Base-by-base conservation (phyloP, 768 basidiomycete genomes). In the Suillus variegatus region DNA sequence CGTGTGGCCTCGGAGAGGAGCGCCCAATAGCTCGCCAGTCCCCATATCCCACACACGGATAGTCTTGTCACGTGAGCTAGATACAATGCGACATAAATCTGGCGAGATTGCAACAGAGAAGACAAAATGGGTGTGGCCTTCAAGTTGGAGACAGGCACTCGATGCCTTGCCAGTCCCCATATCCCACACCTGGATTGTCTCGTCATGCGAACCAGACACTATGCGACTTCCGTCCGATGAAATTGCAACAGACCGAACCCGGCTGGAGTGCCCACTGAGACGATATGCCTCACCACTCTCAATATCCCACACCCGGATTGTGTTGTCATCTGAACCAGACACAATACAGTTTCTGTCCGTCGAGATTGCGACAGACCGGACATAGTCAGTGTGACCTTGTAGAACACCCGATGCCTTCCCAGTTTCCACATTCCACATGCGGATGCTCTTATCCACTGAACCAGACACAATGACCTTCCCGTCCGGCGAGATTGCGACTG, bases 381-480 rank as follows among this genome's bases (percentile, higher is more conserved):
- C 20, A 46, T 12, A 4, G 10, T n/a, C 0, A 46, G 44, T 4
- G 20, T 46, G 20, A 9, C 44, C 44, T n/a, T 46, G 44, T 1
- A 46, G 44, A 46, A 4, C 4, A n/a, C 44, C 18, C 20, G 4
- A 4, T n/a, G 44, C 44, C 4, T n/a, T 9, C 1, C 44, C 44
- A n/a, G 44, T n/a, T 10, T n/a, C 9, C 1, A 1, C 20, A 46
- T 46, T 10, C 44, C 44, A 46, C 44, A 46, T 10, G 9, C 3
- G 22, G 8, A 22, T 25, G 47, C 22, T 49, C 47, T 14, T 10
- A 8, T 69, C 68, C 1, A 0, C 35, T n/a, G 68, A 68, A 54
- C 57, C 63, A 20, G 67, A 68, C 25, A 65, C 63, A 18, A 69
- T 46, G 16, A 36, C 4, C 4, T 6, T 28, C 18, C 62, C 55